Conservation (phyloP, 257 asterid species). For the Jacaranda copaia region DNA sequence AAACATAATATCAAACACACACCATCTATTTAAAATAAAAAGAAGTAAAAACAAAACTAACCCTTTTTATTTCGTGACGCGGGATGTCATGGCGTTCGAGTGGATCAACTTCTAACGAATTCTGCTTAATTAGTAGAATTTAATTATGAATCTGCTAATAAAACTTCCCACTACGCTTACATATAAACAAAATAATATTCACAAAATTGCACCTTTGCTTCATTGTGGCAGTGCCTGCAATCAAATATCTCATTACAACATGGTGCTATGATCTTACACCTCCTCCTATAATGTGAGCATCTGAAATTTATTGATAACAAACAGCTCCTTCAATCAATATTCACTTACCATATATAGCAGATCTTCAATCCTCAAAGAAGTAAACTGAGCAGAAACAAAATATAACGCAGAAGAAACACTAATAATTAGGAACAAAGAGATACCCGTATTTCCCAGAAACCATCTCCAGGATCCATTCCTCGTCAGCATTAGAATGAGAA, state of each 20-base stretch:
- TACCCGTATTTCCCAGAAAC: constrained; percentile 60
- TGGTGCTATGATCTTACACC: constrained; percentile 68
- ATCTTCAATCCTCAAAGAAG: constrained; percentile 3
- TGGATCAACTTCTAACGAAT: constrained; percentile 56
- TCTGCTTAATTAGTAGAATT: constrained; percentile 44
- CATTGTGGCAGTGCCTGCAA: constrained; percentile 77
- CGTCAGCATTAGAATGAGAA: constrained; percentile 30
- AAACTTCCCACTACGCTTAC: not conserved
- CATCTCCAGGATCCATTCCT: constrained; percentile 40
- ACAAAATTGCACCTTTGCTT: constrained; percentile 49
- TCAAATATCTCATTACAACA: constrained; percentile 66
- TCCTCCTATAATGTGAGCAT: constrained; percentile 63
- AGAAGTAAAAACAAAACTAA: constrained; percentile 28
- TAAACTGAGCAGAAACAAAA: not conserved
- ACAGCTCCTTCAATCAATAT: not conserved
- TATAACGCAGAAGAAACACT: not conserved
- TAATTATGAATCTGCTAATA: constrained; percentile 8
- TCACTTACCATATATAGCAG: not conserved
- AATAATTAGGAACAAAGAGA: not conserved
- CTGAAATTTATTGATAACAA: constrained; percentile 28
- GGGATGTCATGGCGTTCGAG: constrained; percentile 63
- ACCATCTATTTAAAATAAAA: not conserved
- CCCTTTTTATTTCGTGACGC: constrained; percentile 61
- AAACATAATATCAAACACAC: not conserved
- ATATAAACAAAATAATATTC: not conserved